These are phyloP conservation scores for Neovahlkampfia damariscottae DNA, from an alignment of 78 protist species.

Conservation along the genomic window DNA sequence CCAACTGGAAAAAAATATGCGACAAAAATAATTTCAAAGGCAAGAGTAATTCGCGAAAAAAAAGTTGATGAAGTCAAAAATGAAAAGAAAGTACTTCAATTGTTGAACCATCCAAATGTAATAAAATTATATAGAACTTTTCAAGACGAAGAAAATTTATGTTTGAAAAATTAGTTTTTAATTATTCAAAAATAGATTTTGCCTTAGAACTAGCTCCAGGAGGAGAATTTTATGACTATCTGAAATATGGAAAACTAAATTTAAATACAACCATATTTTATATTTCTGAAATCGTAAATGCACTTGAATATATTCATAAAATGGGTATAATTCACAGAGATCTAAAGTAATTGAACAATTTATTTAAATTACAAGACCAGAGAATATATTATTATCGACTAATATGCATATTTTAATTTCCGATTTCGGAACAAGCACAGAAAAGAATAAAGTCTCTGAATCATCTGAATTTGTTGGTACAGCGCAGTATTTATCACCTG, in stretches of 20 bases:
- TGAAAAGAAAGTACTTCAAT: constrained; percentile 49
- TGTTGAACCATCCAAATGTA: constrained; percentile 61
- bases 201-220: constrained; percentile 15
- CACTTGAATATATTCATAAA: neutral
- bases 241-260: constrained; percentile 10
- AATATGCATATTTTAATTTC: neutral
- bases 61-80: constrained; percentile 45
- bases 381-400: constrained; percentile 7
- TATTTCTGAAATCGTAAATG: neutral
- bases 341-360: too few species aligned
- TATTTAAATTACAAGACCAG: too few species aligned
- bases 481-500: constrained; percentile 84
- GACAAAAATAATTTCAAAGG: constrained; percentile 49
- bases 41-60: constrained; percentile 30
- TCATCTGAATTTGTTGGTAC: constrained; percentile 71
- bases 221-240: constrained; percentile 6
- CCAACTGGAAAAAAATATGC: constrained; percentile 41
- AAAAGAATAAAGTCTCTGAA: too few species aligned
- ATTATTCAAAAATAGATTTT: constrained; percentile 11
- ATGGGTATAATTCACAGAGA: constrained; percentile 23
- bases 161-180: constrained; percentile 6
- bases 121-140: constrained; percentile 56
- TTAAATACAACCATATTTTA: neutral
- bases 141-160: constrained; percentile 28
- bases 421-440: constrained; percentile 31